phyloP scores from a whole-genome alignment of 352 stramenopile genomes.

The Globisporangium cylindrosporum region DNA sequence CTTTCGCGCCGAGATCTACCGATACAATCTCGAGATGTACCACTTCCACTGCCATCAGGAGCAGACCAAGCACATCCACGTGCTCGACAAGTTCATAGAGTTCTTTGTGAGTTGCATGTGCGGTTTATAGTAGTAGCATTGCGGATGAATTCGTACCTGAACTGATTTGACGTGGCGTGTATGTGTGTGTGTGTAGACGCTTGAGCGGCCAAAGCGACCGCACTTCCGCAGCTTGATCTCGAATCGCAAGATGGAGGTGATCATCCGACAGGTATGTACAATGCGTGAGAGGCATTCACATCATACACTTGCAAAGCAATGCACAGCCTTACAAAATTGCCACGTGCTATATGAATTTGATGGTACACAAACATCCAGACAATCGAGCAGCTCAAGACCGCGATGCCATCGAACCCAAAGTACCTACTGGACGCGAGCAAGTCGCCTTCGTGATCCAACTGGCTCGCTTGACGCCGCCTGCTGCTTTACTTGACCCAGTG shows the following conservation, averaged over 20 bases:
- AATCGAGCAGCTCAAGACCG: slow-evolving; percentile 47
- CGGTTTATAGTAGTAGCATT: background rate
- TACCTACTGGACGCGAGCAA: slow-evolving; percentile 30
- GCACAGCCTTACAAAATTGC: background rate
- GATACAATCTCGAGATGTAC: slow-evolving; percentile 53
- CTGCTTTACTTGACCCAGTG: slow-evolving; percentile 9
- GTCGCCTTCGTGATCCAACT: background rate
- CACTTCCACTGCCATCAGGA: slow-evolving; percentile 55
- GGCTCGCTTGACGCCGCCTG: background rate
- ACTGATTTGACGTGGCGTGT: background rate
- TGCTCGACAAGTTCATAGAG: slow-evolving; percentile 65
- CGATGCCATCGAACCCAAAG: slow-evolving; percentile 39
- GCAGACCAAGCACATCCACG: slow-evolving; percentile 44
- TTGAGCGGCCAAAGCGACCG: slow-evolving; percentile 39
- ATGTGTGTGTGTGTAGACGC: slow-evolving; percentile 20
- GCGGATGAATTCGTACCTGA: background rate
- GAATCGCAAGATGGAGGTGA: slow-evolving; percentile 53
- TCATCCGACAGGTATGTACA: slow-evolving; percentile 41
- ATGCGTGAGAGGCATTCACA: background rate
- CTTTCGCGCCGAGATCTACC: slow-evolving; percentile 62
- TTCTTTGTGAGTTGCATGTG: slow-evolving; percentile 48
- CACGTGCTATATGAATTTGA: background rate
- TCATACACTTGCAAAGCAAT: background rate
- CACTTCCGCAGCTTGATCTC: slow-evolving; percentile 69
- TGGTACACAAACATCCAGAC: slow-evolving; percentile 26